Evolutionary conservation across 202 grass and related monocot species (phyloP), one percentile per base, ranked within the genome.

Genomic region (Eragrostis tef): DNA sequence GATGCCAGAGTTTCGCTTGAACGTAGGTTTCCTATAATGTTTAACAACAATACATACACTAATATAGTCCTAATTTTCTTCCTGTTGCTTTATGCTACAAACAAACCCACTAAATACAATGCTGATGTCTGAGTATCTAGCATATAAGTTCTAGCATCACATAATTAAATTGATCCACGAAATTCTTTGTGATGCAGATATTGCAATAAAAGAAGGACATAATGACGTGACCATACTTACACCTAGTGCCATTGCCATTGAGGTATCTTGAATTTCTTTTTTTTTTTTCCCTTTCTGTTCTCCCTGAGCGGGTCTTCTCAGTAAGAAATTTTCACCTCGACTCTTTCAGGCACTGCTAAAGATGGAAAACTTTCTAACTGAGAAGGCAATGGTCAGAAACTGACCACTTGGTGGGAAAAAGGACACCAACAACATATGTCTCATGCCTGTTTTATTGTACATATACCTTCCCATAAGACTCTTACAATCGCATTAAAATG

Each of bases 1-100:
- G 89, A 99, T 81, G 83, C 89, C 52, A 93, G 87, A 88, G 92
- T 96, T 85, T 99, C 85, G 47, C 96, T 96, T 66, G 90, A 95
- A 89, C 13, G 90, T 96, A 93, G 14, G 83, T 87, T 84, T 68
- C 64, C 36, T 67, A 72, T 31, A 21, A 3, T 46, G 11, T 80
- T 58, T 9, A 48, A 24, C 24, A 60, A 70, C 43, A 75, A 61
- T 22, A n/a, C n/a, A n/a, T n/a, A n/a, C n/a, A n/a, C n/a, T n/a
- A n/a, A n/a, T n/a, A n/a, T n/a, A n/a, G n/a, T n/a, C n/a, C n/a
- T n/a, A n/a, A n/a, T n/a, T n/a, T n/a, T n/a, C n/a, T n/a, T n/a
- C n/a, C n/a, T n/a, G n/a, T n/a, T 41, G n/a, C n/a, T n/a, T n/a
- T n/a, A n/a, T n/a, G 14, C 20, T 47, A 66, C 17, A 64, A 62